Percentiles rank a stretch among this genome's conserved stretches.
Conservation (phyloP, 176 grass and related monocot species). For the Alloteropsis semialata region DNA sequence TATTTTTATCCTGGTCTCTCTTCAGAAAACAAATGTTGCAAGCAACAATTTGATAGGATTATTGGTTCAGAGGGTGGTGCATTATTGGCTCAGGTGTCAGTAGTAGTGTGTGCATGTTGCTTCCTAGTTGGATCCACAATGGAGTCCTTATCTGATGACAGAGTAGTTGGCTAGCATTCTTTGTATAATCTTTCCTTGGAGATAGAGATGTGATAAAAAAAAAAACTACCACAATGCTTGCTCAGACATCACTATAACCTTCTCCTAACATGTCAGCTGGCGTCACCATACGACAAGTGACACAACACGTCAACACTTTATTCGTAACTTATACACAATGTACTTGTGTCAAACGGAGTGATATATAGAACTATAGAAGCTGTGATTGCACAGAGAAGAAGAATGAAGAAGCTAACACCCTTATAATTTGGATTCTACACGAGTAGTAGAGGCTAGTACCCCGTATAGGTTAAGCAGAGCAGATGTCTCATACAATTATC, state of each 20-base stretch:
- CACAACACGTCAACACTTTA: not conserved
- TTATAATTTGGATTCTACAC: not conserved
- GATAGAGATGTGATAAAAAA: constrained; percentile 22
- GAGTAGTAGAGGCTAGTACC: too few species aligned
- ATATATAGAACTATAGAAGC: not conserved
- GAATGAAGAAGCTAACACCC: not conserved
- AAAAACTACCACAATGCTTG: constrained; percentile 1
- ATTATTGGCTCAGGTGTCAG: constrained; percentile 22
- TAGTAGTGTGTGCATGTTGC: not conserved
- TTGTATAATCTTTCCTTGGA: constrained; percentile 13
- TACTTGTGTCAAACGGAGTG: not conserved
- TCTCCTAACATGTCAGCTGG: not conserved
- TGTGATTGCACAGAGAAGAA: not conserved
- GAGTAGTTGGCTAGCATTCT: constrained; percentile 2
- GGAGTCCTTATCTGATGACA: constrained; percentile 30
- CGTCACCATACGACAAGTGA: not conserved
- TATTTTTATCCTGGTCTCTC: not conserved
- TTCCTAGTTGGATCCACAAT: constrained; percentile 43
- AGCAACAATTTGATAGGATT: constrained; percentile 11
- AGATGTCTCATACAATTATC: too few species aligned
- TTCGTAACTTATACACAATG: not conserved
- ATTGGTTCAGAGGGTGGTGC: not conserved
- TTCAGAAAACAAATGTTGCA: constrained; percentile 5
- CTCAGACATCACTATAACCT: constrained; percentile 42
- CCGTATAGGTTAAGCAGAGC: too few species aligned